phyloP scores from a whole-genome alignment of 2,329 filamentous ascomycete genomes.

The Periconia digitata region DNA sequence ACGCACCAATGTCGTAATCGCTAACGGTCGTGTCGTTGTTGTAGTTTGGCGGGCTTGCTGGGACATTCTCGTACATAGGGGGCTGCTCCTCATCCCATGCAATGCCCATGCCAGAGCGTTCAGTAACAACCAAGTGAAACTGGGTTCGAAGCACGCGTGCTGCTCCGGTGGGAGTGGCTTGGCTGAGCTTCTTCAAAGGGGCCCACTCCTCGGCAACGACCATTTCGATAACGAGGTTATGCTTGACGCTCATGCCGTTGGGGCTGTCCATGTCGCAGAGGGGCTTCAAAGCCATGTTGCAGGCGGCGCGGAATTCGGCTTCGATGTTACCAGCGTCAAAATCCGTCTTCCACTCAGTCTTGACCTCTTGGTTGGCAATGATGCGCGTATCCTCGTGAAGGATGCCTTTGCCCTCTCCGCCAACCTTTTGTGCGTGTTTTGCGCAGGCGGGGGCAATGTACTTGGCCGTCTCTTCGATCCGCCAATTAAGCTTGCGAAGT shows the following conservation, averaged over 20 bases:
- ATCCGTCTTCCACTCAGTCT: conserved; percentile 87
- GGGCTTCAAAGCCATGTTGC: conserved; percentile 64
- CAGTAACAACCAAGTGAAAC: conserved; percentile 80
- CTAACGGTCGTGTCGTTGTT: conserved; percentile 13
- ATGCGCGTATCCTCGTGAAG: conserved; percentile 74
- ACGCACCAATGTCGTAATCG: conserved; percentile 27
- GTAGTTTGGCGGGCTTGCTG: conserved; percentile 73
- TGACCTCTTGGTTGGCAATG: conserved; percentile 79
- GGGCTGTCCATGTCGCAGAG: conserved; percentile 76
- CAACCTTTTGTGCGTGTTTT: conserved; percentile 69
- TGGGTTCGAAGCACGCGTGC: conserved; percentile 91
- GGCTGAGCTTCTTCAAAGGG: conserved; percentile 67
- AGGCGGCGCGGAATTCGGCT: conserved; percentile 71
- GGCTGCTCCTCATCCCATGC: conserved; percentile 97
- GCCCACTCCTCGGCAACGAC: conserved; percentile 90
- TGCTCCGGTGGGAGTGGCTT: conserved; percentile 83
- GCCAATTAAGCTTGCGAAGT: conserved; percentile 88
- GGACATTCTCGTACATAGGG: conserved; percentile 91
- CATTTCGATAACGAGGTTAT: conserved; percentile 88
- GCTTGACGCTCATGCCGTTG: conserved; percentile 76
- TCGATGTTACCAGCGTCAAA: conserved; percentile 75
- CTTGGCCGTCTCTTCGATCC: conserved; percentile 84
- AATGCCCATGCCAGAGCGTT: conserved; percentile 83
- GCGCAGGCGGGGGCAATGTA: conserved; percentile 77
- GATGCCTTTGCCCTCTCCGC: conserved; percentile 68